Conservation (phyloP, 192 early-diverging fungal genomes). For the Backusella macrospora region DNA sequence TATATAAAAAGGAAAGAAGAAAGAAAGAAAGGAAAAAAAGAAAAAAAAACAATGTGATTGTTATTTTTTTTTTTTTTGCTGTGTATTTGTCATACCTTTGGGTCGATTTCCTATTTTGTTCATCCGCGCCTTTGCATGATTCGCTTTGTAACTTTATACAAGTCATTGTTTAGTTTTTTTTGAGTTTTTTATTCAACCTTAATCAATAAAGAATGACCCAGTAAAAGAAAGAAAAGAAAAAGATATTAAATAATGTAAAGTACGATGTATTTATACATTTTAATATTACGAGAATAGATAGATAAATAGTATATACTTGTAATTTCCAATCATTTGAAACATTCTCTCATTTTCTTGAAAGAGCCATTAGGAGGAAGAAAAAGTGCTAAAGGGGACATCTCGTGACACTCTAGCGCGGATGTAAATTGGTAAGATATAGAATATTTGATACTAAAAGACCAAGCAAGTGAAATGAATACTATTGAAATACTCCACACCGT, state of each 20-base stretch:
- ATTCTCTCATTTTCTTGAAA: too few species aligned
- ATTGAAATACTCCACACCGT: too few species aligned
- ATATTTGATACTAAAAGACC: too few species aligned
- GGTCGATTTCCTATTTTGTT: not conserved
- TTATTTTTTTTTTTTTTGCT: not conserved
- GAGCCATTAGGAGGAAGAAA: too few species aligned
- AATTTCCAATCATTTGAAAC: too few species aligned
- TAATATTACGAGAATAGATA: not conserved
- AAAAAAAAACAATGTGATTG: not conserved
- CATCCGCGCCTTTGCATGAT: constrained; percentile 18
- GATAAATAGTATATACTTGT: too few species aligned
- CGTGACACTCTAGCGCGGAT: too few species aligned
- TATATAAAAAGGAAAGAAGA: not conserved
- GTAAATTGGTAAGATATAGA: too few species aligned
- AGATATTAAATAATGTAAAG: not conserved
- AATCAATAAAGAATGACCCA: not conserved
- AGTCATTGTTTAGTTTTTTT: not conserved
- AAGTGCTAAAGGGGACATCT: too few species aligned
- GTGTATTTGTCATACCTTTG: constrained; percentile 14
- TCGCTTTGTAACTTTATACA: not conserved
- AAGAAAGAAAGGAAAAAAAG: not conserved
- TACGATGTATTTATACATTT: not conserved
- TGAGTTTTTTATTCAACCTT: not conserved
- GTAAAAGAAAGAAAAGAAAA: not conserved
- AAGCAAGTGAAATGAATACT: too few species aligned